These are phyloP conservation scores for Bondarzewia mesenterica DNA, from an alignment of 1,284 basidiomycete genomes.

Conservation along the genomic window DNA sequence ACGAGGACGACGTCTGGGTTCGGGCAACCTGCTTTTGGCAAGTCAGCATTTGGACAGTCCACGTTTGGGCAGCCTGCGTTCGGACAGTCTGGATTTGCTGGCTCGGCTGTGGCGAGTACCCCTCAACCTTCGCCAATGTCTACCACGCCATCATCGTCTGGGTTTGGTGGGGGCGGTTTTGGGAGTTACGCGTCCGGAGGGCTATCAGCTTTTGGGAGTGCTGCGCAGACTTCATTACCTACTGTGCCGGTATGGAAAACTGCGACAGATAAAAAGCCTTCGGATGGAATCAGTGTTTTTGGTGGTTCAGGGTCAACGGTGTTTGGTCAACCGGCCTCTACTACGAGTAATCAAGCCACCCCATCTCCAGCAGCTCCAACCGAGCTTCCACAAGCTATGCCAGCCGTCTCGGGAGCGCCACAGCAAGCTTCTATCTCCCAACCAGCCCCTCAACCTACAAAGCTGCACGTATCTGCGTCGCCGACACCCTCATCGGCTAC, in stretches of 20 bases:
- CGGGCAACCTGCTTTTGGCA: slow-evolving; percentile 19
- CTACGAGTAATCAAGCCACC: slow-evolving; percentile 2
- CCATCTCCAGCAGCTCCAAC: not conserved
- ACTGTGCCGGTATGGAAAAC: slow-evolving; percentile 19
- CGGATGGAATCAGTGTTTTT: slow-evolving; percentile 5
- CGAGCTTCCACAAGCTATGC: not conserved
- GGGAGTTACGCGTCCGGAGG: slow-evolving; percentile 22
- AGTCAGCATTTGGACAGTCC: slow-evolving; percentile 23
- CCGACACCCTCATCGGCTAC: too few species aligned
- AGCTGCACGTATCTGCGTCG: not conserved
- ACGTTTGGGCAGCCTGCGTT: slow-evolving; percentile 28
- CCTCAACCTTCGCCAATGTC: slow-evolving; percentile 8
- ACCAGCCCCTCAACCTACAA: not conserved
- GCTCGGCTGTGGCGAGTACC: slow-evolving; percentile 12
- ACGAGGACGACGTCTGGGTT: slow-evolving; percentile 18
- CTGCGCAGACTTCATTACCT: slow-evolving; percentile 9
- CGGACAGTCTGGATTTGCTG: slow-evolving; percentile 23
- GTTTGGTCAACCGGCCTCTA: slow-evolving; percentile 3
- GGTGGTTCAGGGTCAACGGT: slow-evolving; percentile 4
- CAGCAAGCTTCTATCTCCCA: not conserved
- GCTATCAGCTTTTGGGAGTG: slow-evolving; percentile 20
- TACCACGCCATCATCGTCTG: slow-evolving; percentile 9
- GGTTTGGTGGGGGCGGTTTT: slow-evolving; percentile 18
- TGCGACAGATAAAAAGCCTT: slow-evolving; percentile 5
- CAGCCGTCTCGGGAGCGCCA: not conserved